Evolutionary conservation across 1,284 basidiomycete species (phyloP), one percentile per base, ranked within the genome.

Genomic region (Flammula alnicola): DNA sequence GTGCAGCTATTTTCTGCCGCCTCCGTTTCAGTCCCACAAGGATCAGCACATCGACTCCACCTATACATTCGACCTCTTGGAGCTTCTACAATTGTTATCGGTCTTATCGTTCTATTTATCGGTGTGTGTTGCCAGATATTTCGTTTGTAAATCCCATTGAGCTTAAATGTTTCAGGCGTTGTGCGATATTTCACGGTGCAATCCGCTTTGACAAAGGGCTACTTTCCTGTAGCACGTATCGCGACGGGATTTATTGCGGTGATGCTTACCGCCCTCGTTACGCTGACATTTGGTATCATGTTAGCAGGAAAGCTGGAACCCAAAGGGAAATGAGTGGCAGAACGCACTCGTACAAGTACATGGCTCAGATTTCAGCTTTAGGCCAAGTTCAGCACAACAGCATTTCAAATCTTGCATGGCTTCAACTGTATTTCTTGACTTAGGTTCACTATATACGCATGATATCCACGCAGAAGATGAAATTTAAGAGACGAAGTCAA

Each of bases 1-100:
- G 78, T 84, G 2, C 82, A 84, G 57, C 67, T 84, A 2, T 83
- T 83, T 64, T 76, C 74, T 5, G 73, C 77, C n/a, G 61, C 70
- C 44, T 60, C 62, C n/a, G 56, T 60, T 22, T 51, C 58, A 26
- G 16, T 41, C 43, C 55, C 51, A 29, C 51, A 35, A 51, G 51
- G 26, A 44, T 57, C 29, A 11, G 38, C 50, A 5, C 60, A 62
- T 32, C 56, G 58, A 33, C 47, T 79, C 19, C 66, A 73, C 37
- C 59, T 58, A 10, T 81, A 73, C 58, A 77, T 81, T 31, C 73
- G 78, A 2, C 81, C 83, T 1, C 64, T 86, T 2, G 83, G 84
- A 4, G 78, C 80, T 5, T 65, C 69, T 1, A 72, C 78, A 27
- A 73, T 86, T 30, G 51, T 69, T n/a, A 57, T 82, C 39, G 83